Percentiles rank a stretch among this genome's conserved stretches.
phyloP scores from a whole-genome alignment of 495 filamentous ascomycete species.

The Bacidia rubella region DNA sequence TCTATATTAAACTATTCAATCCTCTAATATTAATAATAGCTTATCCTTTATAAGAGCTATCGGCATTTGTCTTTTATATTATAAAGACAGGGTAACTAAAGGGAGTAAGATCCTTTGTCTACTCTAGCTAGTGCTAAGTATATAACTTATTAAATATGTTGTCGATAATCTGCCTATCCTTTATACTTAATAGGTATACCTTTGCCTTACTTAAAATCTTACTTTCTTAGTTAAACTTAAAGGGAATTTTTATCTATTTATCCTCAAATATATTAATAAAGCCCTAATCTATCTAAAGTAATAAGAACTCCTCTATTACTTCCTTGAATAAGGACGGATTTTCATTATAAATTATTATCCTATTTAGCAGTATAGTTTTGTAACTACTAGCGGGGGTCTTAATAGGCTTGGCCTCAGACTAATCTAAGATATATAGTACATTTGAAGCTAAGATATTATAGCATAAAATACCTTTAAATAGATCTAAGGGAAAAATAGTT shows the following conservation, averaged over 20 bases:
- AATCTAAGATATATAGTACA: too few species aligned
- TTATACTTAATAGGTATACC: neutral
- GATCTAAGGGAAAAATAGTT: neutral
- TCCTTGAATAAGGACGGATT: neutral
- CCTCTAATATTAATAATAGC: neutral
- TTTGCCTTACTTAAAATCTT: neutral
- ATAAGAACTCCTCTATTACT: neutral
- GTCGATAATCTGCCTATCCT: neutral
- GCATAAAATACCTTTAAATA: neutral
- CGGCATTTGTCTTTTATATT: neutral
- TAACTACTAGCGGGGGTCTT: too few species aligned
- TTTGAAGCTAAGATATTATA: too few species aligned
- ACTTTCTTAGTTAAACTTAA: neutral
- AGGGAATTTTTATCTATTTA: neutral
- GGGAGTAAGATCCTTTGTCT: neutral
- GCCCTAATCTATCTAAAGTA: neutral
- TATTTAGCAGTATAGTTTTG: neutral
- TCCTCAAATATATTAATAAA: neutral
- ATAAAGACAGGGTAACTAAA: slow-evolving; percentile 1
- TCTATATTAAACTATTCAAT: neutral
- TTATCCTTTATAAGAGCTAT: neutral
- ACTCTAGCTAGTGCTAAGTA: neutral
- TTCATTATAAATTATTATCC: neutral
- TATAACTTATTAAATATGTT: neutral
- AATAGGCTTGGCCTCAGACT: too few species aligned